These are phyloP conservation scores for Aspergillus luchuensis DNA, from an alignment of 2,329 filamentous ascomycete genomes.

Conservation along the genomic window DNA sequence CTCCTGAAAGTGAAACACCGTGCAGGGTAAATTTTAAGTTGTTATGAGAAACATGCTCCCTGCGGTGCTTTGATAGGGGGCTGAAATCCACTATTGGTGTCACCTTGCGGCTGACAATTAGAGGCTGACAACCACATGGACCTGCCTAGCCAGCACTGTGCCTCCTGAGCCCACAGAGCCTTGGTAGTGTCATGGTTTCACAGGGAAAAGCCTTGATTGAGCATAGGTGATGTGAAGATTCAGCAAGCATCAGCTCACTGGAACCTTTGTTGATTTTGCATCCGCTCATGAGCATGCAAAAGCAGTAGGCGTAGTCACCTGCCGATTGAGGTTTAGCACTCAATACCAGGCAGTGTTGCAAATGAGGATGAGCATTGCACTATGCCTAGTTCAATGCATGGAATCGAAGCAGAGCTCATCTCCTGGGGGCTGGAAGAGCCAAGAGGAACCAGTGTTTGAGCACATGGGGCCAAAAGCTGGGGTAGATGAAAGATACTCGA, in stretches of 20 bases:
- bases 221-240: too few species aligned
- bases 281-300: neutral
- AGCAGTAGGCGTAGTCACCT: neutral
- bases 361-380: neutral
- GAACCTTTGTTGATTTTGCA: too few species aligned
- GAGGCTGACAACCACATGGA: neutral
- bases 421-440: neutral
- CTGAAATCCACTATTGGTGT: neutral
- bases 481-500: neutral
- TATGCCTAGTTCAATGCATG: neutral
- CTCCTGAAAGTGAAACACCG: neutral
- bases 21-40: neutral
- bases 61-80: neutral
- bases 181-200: neutral
- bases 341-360: neutral
- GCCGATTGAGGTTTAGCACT: neutral
- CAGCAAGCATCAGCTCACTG: neutral
- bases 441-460: constrained; percentile 9
- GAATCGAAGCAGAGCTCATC: neutral
- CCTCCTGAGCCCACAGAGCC: neutral
- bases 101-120: neutral
- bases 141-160: neutral
- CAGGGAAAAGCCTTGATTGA: neutral
- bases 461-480: constrained; percentile 6
- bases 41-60: neutral